A percentile compares a stretch with the other conserved stretches of the same genome.
These are phyloP conservation scores for Fusarium avenaceum DNA, from an alignment of 2,329 filamentous ascomycete genomes.

Conservation along the genomic window DNA sequence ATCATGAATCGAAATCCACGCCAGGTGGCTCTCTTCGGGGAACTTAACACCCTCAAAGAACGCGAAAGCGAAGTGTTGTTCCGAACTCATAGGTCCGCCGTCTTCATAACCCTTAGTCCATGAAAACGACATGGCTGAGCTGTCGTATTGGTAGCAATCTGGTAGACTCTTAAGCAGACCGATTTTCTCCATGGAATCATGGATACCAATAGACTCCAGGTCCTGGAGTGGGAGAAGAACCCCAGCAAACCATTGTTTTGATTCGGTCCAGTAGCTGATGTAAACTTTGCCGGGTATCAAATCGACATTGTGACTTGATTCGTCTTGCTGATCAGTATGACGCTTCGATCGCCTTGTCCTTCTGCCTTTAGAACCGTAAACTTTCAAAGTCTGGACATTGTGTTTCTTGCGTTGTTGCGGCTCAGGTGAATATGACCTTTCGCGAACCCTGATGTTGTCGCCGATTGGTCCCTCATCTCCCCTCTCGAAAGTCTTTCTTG, in stretches of 20 bases:
- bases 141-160: slow-evolving; percentile 32
- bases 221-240: slow-evolving; percentile 27
- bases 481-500: slow-evolving; percentile 7
- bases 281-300: slow-evolving; percentile 30
- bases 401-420: background rate
- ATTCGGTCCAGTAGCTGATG: slow-evolving; percentile 21
- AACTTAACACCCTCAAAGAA: slow-evolving; percentile 40
- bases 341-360: background rate
- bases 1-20: slow-evolving; percentile 29
- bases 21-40: slow-evolving; percentile 19
- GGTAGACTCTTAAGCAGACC: slow-evolving; percentile 24
- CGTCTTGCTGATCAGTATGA: background rate
- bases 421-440: background rate
- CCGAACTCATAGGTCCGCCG: background rate
- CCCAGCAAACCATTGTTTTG: slow-evolving; percentile 24
- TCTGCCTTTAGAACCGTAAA: background rate
- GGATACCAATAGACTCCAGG: slow-evolving; percentile 10
- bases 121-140: slow-evolving; percentile 3
- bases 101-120: slow-evolving; percentile 33
- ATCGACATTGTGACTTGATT: background rate
- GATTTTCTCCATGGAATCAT: slow-evolving; percentile 13
- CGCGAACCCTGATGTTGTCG: slow-evolving; percentile 23
- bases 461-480: slow-evolving; percentile 1
- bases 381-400: background rate
- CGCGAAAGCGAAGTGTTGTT: slow-evolving; percentile 37